Conservation (phyloP, 805 yeast genomes). For the Metschnikowia matae region DNA sequence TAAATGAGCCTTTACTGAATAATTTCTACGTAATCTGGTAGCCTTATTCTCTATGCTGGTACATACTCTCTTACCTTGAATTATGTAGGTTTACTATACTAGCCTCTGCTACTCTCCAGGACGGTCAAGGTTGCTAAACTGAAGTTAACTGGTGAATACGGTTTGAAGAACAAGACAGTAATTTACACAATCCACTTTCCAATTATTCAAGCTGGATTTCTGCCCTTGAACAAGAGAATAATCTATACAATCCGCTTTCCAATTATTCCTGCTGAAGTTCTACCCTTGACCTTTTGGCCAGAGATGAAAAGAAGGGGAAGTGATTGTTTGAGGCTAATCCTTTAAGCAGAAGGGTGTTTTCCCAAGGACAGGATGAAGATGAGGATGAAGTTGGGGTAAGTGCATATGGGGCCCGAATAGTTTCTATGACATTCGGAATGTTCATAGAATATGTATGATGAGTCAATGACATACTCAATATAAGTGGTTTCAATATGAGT, state of each 20-base stretch:
- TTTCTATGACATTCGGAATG: too few species aligned
- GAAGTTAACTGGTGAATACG: slow-evolving; percentile 99
- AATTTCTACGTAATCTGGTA: too few species aligned
- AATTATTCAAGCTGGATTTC: slow-evolving; percentile 98
- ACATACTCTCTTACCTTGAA: too few species aligned
- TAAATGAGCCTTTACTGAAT: too few species aligned
- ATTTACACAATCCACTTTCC: slow-evolving; percentile 98
- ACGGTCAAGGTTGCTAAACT: slow-evolving; percentile 75
- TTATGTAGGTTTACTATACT: too few species aligned
- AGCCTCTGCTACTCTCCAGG: too few species aligned
- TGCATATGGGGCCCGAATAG: too few species aligned
- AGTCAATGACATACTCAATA: too few species aligned
- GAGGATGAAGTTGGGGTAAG: slow-evolving; percentile 84
- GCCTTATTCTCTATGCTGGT: too few species aligned
- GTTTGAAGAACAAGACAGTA: slow-evolving; percentile 99
- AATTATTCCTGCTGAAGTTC: slow-evolving; percentile 99
- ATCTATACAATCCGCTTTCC: slow-evolving; percentile 98
- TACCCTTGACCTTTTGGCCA: slow-evolving; percentile 99
- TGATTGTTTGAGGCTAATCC: slow-evolving; percentile 99
- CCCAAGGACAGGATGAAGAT: slow-evolving; percentile 79
- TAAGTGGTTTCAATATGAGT: too few species aligned
- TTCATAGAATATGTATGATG: too few species aligned
- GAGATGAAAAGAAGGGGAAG: slow-evolving; percentile 99
- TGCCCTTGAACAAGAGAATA: slow-evolving; percentile 99
- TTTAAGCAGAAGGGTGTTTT: slow-evolving; percentile 99